phyloP scores from a whole-genome alignment of 2,329 filamentous ascomycete genomes.

The Elsinoe perseae region DNA sequence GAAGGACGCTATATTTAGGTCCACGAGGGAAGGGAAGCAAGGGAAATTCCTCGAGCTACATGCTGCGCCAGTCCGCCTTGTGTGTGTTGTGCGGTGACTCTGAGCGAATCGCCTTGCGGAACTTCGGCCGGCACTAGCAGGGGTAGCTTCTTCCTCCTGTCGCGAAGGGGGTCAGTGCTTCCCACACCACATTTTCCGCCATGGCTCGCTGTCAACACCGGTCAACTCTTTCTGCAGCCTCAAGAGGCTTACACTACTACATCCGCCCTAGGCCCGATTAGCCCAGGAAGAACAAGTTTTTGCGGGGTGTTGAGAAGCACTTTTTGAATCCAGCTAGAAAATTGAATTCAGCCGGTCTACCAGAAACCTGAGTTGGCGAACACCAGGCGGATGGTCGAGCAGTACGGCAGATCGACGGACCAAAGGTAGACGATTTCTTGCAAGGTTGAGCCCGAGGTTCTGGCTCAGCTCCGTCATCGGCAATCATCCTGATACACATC shows the following conservation, averaged over 20 bases:
- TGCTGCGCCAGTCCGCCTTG: slow-evolving; percentile 3
- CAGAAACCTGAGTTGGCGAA: not conserved
- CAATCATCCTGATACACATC: slow-evolving; percentile 7
- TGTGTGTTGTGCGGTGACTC: not conserved
- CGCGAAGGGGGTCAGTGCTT: not conserved
- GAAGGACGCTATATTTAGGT: slow-evolving; percentile 4
- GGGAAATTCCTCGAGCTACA: not conserved
- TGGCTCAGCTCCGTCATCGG: slow-evolving; percentile 11
- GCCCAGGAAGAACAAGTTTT: not conserved
- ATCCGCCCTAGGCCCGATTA: not conserved
- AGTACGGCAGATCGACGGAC: slow-evolving; percentile 13
- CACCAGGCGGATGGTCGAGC: slow-evolving; percentile 3
- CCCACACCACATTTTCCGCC: slow-evolving; percentile 1
- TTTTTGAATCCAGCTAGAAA: not conserved
- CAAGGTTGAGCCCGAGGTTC: slow-evolving; percentile 1
- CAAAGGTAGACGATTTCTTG: too few species aligned
- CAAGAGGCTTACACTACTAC: not conserved
- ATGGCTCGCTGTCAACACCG: slow-evolving; percentile 5
- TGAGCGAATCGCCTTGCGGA: slow-evolving; percentile 10
- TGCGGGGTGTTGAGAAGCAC: not conserved
- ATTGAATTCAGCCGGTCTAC: slow-evolving; percentile 7
- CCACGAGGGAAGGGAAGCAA: slow-evolving; percentile 12
- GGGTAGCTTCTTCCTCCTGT: not conserved
- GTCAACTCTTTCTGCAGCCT: slow-evolving; percentile 2
- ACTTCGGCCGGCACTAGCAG: slow-evolving; percentile 10